Evolutionary conservation across 2,329 filamentous ascomycete species (phyloP).

Genomic region (Neonectria ditissima): DNA sequence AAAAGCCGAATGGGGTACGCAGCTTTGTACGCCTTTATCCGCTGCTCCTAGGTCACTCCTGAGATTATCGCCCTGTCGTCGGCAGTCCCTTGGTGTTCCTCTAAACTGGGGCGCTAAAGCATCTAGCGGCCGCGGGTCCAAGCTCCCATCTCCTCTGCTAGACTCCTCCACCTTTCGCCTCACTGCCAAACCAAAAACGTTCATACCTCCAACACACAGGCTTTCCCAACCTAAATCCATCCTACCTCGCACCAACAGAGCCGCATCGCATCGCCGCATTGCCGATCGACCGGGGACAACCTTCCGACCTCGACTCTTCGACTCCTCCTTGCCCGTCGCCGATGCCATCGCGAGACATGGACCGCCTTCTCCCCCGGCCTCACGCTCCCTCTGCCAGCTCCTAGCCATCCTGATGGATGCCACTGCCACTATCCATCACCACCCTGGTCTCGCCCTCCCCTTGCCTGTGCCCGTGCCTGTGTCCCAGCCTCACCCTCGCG

Average conservation of each 20-base stretch:
- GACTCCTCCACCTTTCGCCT: conserved; percentile 18
- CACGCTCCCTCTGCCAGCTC: conserved; percentile 19
- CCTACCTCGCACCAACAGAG: conserved; percentile 23
- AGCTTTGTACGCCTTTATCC: background rate
- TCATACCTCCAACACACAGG: conserved; percentile 12
- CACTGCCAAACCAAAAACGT: conserved; percentile 21
- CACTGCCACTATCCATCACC: conserved; percentile 18
- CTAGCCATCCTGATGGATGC: conserved; percentile 36
- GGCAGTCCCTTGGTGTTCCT: conserved; percentile 13
- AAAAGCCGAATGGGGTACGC: background rate
- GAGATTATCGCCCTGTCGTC: background rate
- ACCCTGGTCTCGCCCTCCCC: conserved; percentile 13
- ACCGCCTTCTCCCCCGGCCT: conserved; percentile 32
- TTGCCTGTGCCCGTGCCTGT: conserved; percentile 20
- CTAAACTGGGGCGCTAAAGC: conserved; percentile 17
- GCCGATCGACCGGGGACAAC: conserved; percentile 6
- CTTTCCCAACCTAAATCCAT: conserved; percentile 19
- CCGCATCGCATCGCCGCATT: conserved; percentile 22
- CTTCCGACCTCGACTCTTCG: background rate
- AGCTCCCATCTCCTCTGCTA: conserved; percentile 13
- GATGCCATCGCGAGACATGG: conserved; percentile 32
- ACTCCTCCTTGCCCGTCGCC: conserved; percentile 5
- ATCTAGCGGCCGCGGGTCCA: conserved; percentile 26
- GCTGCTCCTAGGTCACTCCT: background rate
- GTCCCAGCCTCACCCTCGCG: conserved; percentile 24